Evolutionary conservation across 1,284 basidiomycete species (phyloP), one percentile per base, ranked within the genome.

Genomic region (Anthracocystis walkeri): DNA sequence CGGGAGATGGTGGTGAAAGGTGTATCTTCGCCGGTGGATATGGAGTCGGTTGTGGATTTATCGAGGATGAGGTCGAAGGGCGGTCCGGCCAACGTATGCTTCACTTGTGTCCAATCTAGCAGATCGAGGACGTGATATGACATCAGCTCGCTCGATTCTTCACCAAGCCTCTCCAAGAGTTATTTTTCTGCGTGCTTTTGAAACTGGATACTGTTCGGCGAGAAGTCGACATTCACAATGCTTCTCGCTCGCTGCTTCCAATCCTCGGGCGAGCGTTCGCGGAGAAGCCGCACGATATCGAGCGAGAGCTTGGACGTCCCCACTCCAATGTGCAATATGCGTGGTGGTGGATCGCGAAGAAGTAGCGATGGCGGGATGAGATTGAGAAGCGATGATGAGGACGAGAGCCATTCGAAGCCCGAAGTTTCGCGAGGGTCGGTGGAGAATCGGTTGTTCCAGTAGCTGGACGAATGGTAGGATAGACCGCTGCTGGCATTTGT

Each of bases 371-470:
- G 21, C 2, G 67, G 38, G 11, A 70, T 44, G 7, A 40, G 38
- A 0, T 52, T 7, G 33, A 74, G 27, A 0, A 74, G 48, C 4
- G 59, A 48, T 8, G 52, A 42, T 20, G 52, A 51, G n/a, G 64
- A 48, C 1, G 64, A 61, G 11, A 71, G 68, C 73, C 73, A 75
- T 52, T 75, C 73, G 42, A 75, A 75, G 3, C 73, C 73, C 3
- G 4, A 1, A 1, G 14, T 7, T 38, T 74, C 71, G 35, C 73
- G 63, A 76, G 85, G 31, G 81, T 87, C 52, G 87, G 86, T 31
- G 80, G 85, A 4, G 56, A 75, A 49, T 29, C 78, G 54, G 29
- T 51, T 40, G 48, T 71, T 41, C 68, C 73, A 70, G 70, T 85
- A 51, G 46, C 86, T 16, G 81, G 86, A 55, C 14, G 77, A 11